phyloP scores from a whole-genome alignment of 2,329 filamentous ascomycete genomes.

The Diaporthe citrichinensis region DNA sequence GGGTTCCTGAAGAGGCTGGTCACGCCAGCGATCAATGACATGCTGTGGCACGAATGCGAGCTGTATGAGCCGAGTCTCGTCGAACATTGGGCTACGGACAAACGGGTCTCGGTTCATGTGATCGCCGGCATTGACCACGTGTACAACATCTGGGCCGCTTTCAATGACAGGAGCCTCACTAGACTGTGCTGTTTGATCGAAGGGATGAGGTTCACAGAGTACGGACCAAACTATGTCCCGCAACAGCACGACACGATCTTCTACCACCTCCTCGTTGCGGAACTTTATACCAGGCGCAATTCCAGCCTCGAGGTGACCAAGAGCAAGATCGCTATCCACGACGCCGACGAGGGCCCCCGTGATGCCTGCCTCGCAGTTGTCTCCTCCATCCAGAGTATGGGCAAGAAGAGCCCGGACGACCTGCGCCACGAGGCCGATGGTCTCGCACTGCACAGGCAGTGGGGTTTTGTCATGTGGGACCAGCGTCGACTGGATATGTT shows the following conservation, averaged over 20 bases:
- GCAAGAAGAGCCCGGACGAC: neutral
- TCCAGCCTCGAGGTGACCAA: neutral
- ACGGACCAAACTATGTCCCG: neutral
- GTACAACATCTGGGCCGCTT: neutral
- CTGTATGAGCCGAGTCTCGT: neutral
- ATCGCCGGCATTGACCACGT: neutral
- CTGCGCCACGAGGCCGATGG: neutral
- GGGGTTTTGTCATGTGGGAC: neutral
- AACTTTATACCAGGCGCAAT: neutral
- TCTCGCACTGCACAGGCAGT: neutral
- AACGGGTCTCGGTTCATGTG: neutral
- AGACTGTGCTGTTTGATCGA: neutral
- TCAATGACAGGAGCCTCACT: neutral
- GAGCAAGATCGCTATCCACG: neutral
- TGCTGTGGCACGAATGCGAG: neutral
- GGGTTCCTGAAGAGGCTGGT: conserved; percentile 1
- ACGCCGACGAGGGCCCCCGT: neutral
- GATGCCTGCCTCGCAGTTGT: neutral
- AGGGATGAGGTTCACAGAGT: too few relatives aligned
- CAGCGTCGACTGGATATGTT: neutral
- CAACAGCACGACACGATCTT: neutral
- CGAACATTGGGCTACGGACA: neutral
- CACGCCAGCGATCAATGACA: neutral
- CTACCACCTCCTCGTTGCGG: neutral
- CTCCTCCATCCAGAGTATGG: neutral